A percentile compares a stretch with the other conserved stretches of the same genome.
Conservation (phyloP, 1,284 basidiomycete genomes). For the Mrakiaceae sp. region DNA sequence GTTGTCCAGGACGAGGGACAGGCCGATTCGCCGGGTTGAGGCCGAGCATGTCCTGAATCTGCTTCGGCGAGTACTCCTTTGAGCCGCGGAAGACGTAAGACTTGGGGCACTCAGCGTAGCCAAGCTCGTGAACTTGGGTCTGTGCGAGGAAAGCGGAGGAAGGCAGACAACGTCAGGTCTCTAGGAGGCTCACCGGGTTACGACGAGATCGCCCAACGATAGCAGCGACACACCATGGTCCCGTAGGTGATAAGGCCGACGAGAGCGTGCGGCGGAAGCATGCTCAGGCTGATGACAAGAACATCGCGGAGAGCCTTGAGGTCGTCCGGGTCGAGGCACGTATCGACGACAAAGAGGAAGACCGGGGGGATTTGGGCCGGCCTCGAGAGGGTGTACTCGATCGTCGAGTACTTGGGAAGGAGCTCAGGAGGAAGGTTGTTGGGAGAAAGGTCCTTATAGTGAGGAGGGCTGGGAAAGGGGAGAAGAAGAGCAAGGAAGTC, state of each 20-base stretch:
- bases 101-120: slow-evolving; percentile 91
- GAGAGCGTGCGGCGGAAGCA: slow-evolving; percentile 85
- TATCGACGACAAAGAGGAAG: slow-evolving; percentile 96
- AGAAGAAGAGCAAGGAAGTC: no score
- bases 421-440: slow-evolving; percentile 94
- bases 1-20: slow-evolving; percentile 52
- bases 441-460: slow-evolving; percentile 98
- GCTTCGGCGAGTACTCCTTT: slow-evolving; percentile 96
- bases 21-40: slow-evolving; percentile 63
- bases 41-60: slow-evolving; percentile 97
- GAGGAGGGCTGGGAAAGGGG: slow-evolving; percentile 49
- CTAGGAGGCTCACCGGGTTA: not conserved
- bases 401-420: slow-evolving; percentile 95
- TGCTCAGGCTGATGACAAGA: slow-evolving; percentile 79
- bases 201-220: not conserved
- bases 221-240: slow-evolving; percentile 59
- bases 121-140: slow-evolving; percentile 98
- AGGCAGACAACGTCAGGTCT: not conserved
- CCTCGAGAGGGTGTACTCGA: slow-evolving; percentile 92
- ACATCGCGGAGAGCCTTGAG: slow-evolving; percentile 89
- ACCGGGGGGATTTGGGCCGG: slow-evolving; percentile 87
- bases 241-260: slow-evolving; percentile 94
- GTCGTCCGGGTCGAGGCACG: slow-evolving; percentile 92
- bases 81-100: slow-evolving; percentile 98
- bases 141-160: slow-evolving; percentile 28